Base-by-base conservation (phyloP, 2,329 filamentous ascomycete species). In the Trichophyton verrucosum region DNA sequence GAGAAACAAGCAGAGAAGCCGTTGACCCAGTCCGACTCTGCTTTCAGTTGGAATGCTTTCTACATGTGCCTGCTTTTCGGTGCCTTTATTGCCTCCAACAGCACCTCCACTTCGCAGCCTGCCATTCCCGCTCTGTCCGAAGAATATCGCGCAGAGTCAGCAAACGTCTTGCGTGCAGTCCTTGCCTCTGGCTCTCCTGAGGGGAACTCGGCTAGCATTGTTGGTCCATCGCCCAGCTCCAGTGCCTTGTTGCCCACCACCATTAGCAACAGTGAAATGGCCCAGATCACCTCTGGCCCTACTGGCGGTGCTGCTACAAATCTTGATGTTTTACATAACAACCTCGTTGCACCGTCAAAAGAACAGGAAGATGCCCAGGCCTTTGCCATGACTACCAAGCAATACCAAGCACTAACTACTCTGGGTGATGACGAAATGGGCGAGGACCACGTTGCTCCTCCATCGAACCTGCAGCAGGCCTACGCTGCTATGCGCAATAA, bases 11-110 rank as follows among this genome's bases (percentile, higher is more conserved):
- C 66, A 51, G 72, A 73, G 55, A 76, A 73, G 64, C 49, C 66
- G 71, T 46, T 73, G 78, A 53, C 24, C 49, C 60, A 80, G 81
- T 61, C 77, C 63, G 86, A 89, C 66, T 88, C 91, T 68, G 89
- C 90, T 58, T 77, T 78, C 69, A 78, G 76, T 70, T 78, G 76
- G 76, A 77, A 78, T 84, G 89, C 69, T 77, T 97, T 68, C 81
- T 97, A 73, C 87, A 95, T 96, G 90, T 88, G 96, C 67, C 88
- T 99, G 71, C 87, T 99, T 60, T 91, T 96, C 65, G 94, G 94
- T 71, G 94, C 94, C 59, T 96, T 96, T 71, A 91, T 97, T 68
- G 87, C 94, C 64, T 96, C 92, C 36, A 95, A 91, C 76, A 85
- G 85, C 66, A 83, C 85, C 51, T 80, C 86, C 20, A 78, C 82